phyloP scores from a whole-genome alignment of 2,329 filamentous ascomycete genomes.

The Ophiosphaerella herpotricha region DNA sequence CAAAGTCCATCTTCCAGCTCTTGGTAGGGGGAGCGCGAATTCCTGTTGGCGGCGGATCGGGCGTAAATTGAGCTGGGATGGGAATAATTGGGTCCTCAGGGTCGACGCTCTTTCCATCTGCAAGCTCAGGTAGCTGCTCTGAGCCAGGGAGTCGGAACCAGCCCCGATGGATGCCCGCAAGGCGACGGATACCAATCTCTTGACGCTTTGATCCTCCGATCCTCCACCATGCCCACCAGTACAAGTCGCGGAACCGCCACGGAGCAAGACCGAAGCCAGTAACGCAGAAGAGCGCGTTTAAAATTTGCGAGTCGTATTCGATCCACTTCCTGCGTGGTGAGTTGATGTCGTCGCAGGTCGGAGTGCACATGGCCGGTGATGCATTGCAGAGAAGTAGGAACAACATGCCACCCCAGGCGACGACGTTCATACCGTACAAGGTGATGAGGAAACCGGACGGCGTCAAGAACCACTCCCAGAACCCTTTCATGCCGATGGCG shows the following conservation, averaged over 20 bases:
- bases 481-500: conserved; percentile 62
- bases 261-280: conserved; percentile 83
- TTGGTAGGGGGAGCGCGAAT: conserved; percentile 68
- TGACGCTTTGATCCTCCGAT: conserved; percentile 57
- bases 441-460: conserved; percentile 77
- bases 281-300: conserved; percentile 84
- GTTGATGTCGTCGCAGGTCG: conserved; percentile 73
- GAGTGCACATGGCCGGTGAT: conserved; percentile 71
- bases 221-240: conserved; percentile 67
- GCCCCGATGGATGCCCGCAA: conserved; percentile 73
- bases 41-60: conserved; percentile 72
- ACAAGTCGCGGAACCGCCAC: conserved; percentile 82
- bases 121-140: conserved; percentile 54
- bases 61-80: conserved; percentile 65
- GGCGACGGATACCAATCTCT: conserved; percentile 62
- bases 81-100: conserved; percentile 60
- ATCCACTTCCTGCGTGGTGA: conserved; percentile 83
- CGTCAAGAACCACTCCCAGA: conserved; percentile 75
- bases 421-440: conserved; percentile 78
- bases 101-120: conserved; percentile 25
- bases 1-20: conserved; percentile 77
- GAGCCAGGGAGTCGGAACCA: conserved; percentile 78
- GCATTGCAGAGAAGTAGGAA: conserved; percentile 82
- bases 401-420: conserved; percentile 91
- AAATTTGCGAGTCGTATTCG: conserved; percentile 80